Base-by-base conservation (phyloP, 1,139 yeast genomes). In the Diutina mesorugosa region DNA sequence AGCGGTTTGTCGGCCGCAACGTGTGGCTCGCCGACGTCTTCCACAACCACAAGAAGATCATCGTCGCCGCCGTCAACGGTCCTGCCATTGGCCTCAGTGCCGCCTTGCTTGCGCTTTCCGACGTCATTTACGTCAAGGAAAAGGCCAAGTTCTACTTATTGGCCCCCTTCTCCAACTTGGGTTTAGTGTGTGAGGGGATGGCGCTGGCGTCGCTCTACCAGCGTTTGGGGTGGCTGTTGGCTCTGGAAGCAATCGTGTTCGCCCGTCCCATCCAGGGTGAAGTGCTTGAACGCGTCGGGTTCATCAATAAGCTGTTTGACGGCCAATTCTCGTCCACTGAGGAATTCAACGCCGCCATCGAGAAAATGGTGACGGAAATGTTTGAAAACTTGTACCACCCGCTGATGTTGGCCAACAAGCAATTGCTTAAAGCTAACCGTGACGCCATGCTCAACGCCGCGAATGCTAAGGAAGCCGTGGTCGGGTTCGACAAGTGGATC, bases 11-110 rank as follows among this genome's bases (percentile, higher is more conserved):
- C n/a, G 81, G 90, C 9, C 80, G 91, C 66, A 90, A 90, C 68
- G 77, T 84, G 30, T 83, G 78, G 64, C 71, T 89, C 58, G 85
- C 95, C 6, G 81, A 84, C 60, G 73, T 86, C 53, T 84, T 88
- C 68, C 80, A 81, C 62, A 80, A 82, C 65, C 97, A 90, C 68
- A 72, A 78, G 21, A 90, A 90, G 69, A 77, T 89, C 5, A 72
- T 90, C 56, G 85, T 85, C 29, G 83, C 84, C 50, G 91, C 93
- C 12, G 74, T 90, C 59, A 90, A 90, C 64, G 97, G 97, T 1
- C 96, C 97, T 0, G 96, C 84, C 10, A 80, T 90, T 61, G 97
- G 97, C 0, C 77, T 90, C 60, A 73, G 84, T 51, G 83, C 95
- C 4, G 90, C 93, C 0, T 70, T 90, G 56, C 85, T 89, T 35